These are phyloP conservation scores for Neonectria coccinea DNA, from an alignment of 2,329 filamentous ascomycete genomes.

Conservation along the genomic window DNA sequence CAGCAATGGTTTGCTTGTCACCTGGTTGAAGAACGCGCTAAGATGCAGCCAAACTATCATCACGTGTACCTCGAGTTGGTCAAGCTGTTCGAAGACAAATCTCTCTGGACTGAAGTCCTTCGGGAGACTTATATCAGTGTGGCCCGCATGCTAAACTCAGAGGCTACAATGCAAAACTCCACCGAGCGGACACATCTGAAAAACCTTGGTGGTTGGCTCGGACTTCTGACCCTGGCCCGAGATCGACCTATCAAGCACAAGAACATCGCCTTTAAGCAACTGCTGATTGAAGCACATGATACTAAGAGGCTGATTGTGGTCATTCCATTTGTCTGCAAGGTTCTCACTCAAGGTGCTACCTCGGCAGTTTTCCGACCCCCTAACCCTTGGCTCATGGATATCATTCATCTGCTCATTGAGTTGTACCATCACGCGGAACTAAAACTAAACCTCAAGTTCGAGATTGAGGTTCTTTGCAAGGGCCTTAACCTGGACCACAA, in stretches of 20 bases:
- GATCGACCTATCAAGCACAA: conserved; percentile 96
- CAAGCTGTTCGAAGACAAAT: conserved; percentile 81
- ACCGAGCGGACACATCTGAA: conserved; percentile 91
- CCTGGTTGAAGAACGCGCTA: conserved; percentile 94
- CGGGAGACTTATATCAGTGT: conserved; percentile 92
- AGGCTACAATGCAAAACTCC: conserved; percentile 84
- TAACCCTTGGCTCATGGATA: conserved; percentile 98
- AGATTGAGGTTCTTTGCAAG: conserved; percentile 97
- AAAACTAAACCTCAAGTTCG: conserved; percentile 97
- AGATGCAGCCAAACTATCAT: conserved; percentile 97
- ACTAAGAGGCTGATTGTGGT: conserved; percentile 91
- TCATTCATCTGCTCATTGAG: conserved; percentile 89
- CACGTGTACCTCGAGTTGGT: conserved; percentile 91
- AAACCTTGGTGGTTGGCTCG: conserved; percentile 93
- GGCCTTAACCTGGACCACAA: conserved; percentile 93
- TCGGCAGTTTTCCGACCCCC: conserved; percentile 93
- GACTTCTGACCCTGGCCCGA: conserved; percentile 89
- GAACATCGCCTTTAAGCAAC: conserved; percentile 96
- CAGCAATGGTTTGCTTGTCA: conserved; percentile 98
- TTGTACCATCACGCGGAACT: conserved; percentile 93
- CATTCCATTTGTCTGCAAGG: conserved; percentile 98
- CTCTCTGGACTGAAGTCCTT: conserved; percentile 88
- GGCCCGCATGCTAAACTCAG: conserved; percentile 88
- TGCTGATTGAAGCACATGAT: conserved; percentile 93
- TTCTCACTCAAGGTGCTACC: conserved; percentile 83